Evolutionary conservation across 2,329 filamentous ascomycete species (phyloP), one percentile per base, ranked within the genome.

Genomic region (Cadophora luteo-olivacea): DNA sequence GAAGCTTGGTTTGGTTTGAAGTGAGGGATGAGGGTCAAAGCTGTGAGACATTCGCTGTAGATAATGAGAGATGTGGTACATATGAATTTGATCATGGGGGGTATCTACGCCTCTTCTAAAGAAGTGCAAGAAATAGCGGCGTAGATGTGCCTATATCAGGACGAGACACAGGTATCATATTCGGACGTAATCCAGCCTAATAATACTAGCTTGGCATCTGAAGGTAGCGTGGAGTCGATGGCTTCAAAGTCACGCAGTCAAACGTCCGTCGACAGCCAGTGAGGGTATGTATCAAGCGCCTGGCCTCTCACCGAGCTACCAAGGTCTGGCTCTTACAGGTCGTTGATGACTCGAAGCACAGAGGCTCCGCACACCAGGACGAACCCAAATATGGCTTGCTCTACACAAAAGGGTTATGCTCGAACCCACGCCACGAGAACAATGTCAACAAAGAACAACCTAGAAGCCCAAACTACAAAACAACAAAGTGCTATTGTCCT

Each of bases 1-100:
- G 70, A 73, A 61, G 70, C 68, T 5, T 73, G 70, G 68, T 72
- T 72, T 52, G 69, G 63, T 2, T 62, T 60, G 36, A 38, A 60
- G 32, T 60, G n/a, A 41, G n/a, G 33, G 1, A 6, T 2, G 33
- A 41, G 19, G 4, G 22, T 12, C 1, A 36, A 24, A 14, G 33
- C 24, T 24, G n/a, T 24, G 32, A 12, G 19, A 41, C 22, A 12
- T 19, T 16, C 41, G 5, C 24, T 60, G 32, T 60, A 41, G 14
- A 41, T 33, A 33, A 16, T 33, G 29, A 33, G 25, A 36, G 41
- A 6, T 22, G 55, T 25, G n/a, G 19, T 22, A 41, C 14, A 60
- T 41, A 60, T 24, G 33, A 25, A 60, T 0, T 14, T 14, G 55
- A 38, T 25, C 6, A 9, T 22, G 41, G 19, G 16, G 16, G 2